Evolutionary conservation across 441 rosid genomes (phyloP), one percentile per base, ranked within the genome.

Genomic region (Pelargonium exstipulatum): DNA sequence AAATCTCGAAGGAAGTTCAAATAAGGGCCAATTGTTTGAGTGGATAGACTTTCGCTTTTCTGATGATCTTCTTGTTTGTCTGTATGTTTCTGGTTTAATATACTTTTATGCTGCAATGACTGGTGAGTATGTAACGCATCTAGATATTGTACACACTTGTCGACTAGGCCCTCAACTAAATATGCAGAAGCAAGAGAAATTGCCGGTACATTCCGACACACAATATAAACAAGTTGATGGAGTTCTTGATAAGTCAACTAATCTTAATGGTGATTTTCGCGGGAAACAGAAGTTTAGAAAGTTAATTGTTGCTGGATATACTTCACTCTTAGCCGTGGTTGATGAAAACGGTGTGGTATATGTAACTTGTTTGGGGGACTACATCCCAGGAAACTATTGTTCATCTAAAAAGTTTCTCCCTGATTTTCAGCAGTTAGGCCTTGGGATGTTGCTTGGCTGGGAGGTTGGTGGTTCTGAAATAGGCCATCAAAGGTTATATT

Each of bases 41-140:
- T 95, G 99, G 98, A 80, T 83, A 68, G 99, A 95, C 80, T 92
- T 89, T 74, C 79, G 84, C 75, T 83, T 90, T 79, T 84, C 97
- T 69, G 90, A 89, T 80, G 83, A 83, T 67, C 87, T 88, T 80
- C 95, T 92, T 79, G 85, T 90, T 83, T 95, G 98, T 80, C 91
- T 95, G 67, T 83, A 85, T 79, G 71, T 84, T 74, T 79, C 85
- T 55, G 99, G 99, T 67, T 71, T 80, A 62, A 66, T 92, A 58
- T 85, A 77, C 78, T 83, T 90, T 68, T 88, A 88, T 80, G 83
- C 74, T 75, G 82, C 85, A 51, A 73, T 74, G 46, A 87, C 98
- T 71, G 99, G 97, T 32, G 78, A 86, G 78, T 80, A 71, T 79
- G 83, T 92, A 74, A 76, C 86, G 48, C 85, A 79, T 76, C 71